Conservation (phyloP, 108 stramenopile genomes). For the Poteriospumella lacustris region DNA sequence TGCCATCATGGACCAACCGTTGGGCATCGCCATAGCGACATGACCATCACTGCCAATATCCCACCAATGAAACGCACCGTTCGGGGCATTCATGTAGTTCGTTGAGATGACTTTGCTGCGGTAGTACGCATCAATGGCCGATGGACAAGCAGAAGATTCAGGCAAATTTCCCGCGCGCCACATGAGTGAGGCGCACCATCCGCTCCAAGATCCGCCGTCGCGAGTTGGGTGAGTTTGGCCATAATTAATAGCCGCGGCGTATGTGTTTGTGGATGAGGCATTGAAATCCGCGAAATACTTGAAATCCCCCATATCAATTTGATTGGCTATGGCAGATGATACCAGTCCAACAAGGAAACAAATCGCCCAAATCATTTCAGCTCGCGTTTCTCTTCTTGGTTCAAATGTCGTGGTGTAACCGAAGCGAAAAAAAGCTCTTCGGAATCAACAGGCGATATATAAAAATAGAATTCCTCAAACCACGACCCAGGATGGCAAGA, state of each 20-base stretch:
- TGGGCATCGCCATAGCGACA: background rate
- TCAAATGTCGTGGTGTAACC: too few species aligned
- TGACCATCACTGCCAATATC: slow-evolving; percentile 8
- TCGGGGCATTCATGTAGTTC: background rate
- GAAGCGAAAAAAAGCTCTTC: too few species aligned
- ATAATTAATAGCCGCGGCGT: background rate
- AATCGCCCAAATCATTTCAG: too few species aligned
- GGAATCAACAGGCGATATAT: too few species aligned
- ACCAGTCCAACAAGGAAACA: too few species aligned
- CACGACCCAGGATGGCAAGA: too few species aligned
- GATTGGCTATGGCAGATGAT: too few species aligned
- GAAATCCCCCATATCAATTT: too few species aligned
- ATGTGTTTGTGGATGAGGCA: background rate
- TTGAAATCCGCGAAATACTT: too few species aligned
- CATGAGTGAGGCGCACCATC: background rate
- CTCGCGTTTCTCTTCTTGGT: too few species aligned
- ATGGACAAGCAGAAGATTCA: background rate
- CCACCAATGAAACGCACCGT: background rate
- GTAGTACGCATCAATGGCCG: background rate
- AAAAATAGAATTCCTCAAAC: too few species aligned
- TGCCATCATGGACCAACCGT: background rate
- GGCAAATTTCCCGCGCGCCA: background rate
- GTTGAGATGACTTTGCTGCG: background rate
- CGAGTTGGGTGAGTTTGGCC: background rate
- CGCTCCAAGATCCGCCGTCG: background rate